phyloP scores from a whole-genome alignment of 306 rosid species.

The Gillenia trifoliata region DNA sequence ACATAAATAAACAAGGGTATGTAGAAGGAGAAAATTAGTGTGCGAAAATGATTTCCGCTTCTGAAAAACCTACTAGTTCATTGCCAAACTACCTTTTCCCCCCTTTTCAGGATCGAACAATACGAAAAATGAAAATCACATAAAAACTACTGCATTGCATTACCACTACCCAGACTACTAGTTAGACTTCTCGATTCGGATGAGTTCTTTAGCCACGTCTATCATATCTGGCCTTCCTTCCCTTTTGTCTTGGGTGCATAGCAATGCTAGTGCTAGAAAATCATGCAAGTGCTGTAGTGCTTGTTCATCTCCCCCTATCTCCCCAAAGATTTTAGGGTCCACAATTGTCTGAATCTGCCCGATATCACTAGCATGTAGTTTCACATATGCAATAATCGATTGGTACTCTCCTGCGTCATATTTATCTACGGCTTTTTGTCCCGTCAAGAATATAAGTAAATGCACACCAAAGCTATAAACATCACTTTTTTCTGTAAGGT shows the following conservation, averaged over 20 bases:
- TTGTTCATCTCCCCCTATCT: too few relatives aligned
- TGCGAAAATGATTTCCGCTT: too few relatives aligned
- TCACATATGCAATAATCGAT: neutral
- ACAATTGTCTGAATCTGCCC: neutral
- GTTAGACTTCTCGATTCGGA: neutral
- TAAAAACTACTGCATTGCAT: too few relatives aligned
- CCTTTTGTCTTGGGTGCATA: neutral
- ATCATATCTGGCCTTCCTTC: neutral
- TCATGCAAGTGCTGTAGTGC: neutral
- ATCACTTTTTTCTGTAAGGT: neutral
- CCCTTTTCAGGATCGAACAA: too few relatives aligned
- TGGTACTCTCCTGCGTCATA: neutral
- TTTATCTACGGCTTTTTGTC: neutral
- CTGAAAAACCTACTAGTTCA: too few relatives aligned
- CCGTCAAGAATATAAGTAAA: neutral
- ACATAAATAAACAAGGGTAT: too few relatives aligned
- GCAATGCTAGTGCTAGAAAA: neutral
- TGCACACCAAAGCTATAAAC: neutral
- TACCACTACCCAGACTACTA: neutral
- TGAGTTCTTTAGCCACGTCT: neutral
- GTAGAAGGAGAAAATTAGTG: too few relatives aligned
- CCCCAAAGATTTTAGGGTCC: neutral
- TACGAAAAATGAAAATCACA: too few relatives aligned
- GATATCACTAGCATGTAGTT: neutral
- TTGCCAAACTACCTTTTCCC: too few relatives aligned